Evolutionary conservation across 1,139 yeast species (phyloP).

Genomic region (Blastobotrys proliferans): DNA sequence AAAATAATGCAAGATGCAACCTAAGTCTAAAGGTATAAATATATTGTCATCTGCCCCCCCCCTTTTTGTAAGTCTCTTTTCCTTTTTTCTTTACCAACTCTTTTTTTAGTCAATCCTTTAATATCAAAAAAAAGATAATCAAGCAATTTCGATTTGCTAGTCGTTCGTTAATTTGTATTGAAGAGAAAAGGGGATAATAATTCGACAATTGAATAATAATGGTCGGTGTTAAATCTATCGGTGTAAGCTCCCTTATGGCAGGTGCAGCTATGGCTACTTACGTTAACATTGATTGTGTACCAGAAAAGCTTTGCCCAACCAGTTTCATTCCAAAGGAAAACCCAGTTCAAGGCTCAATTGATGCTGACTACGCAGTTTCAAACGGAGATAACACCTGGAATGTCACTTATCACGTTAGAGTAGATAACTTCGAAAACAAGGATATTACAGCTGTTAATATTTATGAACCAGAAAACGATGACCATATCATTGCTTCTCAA

Average conservation of each 20-base stretch:
- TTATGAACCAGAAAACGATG: constrained; percentile 3
- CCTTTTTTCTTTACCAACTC: constrained; percentile 1
- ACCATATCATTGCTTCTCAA: constrained; percentile 4
- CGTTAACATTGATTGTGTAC: neutral
- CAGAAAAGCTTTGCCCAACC: neutral
- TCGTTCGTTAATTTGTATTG: constrained; percentile 6
- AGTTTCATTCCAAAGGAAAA: neutral
- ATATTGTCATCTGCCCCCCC: too few relatives aligned
- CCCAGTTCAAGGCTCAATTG: constrained; percentile 1
- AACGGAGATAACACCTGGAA: constrained; percentile 3
- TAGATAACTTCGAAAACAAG: constrained; percentile 2
- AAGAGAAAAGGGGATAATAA: constrained; percentile 2
- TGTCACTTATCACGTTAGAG: constrained; percentile 10
- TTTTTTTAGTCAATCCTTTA: too few relatives aligned
- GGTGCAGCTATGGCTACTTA: constrained; percentile 1
- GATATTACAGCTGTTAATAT: constrained; percentile 3
- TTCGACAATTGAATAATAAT: neutral
- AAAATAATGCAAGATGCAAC: too few relatives aligned
- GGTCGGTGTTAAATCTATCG: constrained; percentile 7
- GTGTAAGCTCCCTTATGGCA: constrained; percentile 1
- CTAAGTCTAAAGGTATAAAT: too few relatives aligned
- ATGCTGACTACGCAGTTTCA: constrained; percentile 4
- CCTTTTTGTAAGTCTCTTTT: neutral
- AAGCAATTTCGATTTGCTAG: too few relatives aligned
- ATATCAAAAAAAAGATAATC: too few relatives aligned